Percentiles rank a stretch among this genome's conserved stretches.
Conservation (phyloP, 1,139 yeast species). For the Schizosaccharomyces versatilis region DNA sequence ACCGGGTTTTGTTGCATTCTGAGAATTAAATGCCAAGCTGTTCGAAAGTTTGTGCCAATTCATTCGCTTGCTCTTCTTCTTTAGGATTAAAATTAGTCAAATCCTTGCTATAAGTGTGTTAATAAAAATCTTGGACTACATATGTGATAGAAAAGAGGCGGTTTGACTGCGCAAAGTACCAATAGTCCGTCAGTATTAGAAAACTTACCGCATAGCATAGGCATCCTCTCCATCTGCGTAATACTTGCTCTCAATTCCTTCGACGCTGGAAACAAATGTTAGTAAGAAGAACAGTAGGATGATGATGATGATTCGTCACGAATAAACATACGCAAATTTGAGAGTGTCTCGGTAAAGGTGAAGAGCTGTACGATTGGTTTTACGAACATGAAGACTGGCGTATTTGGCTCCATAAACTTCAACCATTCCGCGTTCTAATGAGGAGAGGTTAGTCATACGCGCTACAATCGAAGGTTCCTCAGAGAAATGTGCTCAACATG, state of each 20-base stretch:
- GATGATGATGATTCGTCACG: too few relatives aligned
- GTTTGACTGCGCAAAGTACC: background rate
- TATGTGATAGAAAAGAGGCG: background rate
- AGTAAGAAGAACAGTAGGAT: background rate
- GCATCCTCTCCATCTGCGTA: slow-evolving; percentile 98
- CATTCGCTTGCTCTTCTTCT: too few relatives aligned
- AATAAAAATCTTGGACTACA: background rate
- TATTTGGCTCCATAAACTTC: slow-evolving; percentile 67
- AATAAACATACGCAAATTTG: slow-evolving; percentile 30
- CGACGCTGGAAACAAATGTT: slow-evolving; percentile 22
- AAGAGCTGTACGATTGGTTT: slow-evolving; percentile 81
- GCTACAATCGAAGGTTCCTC: too few relatives aligned
- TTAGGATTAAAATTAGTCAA: background rate
- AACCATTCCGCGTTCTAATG: slow-evolving; percentile 39
- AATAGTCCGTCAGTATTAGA: background rate
- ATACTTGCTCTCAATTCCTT: slow-evolving; percentile 62
- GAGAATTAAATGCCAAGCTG: too few relatives aligned
- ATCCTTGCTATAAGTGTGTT: background rate
- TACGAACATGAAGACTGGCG: slow-evolving; percentile 82
- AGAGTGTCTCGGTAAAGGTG: slow-evolving; percentile 77
- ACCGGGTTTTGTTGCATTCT: too few relatives aligned
- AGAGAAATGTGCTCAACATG: too few relatives aligned
- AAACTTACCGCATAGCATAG: slow-evolving; percentile 56
- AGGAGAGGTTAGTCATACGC: background rate
- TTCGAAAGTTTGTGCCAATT: too few relatives aligned